Percentiles rank a stretch among this genome's conserved stretches.
Evolutionary conservation across 169 alveolate species (phyloP).

Genomic region (Blepharisma undulans): DNA sequence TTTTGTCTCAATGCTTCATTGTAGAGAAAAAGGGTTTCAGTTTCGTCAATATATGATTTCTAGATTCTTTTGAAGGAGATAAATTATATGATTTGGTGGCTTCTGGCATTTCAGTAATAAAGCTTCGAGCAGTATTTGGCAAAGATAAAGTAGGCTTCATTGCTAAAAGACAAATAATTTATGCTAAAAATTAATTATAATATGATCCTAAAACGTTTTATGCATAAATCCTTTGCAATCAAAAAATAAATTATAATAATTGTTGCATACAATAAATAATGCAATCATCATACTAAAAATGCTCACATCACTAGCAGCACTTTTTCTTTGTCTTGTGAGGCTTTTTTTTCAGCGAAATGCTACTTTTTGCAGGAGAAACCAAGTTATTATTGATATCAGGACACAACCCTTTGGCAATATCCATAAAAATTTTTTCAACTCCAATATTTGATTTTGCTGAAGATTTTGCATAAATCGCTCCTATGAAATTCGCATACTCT

Average conservation of each 20-base stretch:
- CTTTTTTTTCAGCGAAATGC: not conserved
- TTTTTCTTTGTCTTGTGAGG: not conserved
- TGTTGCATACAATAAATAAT: not conserved
- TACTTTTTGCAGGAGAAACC: not conserved
- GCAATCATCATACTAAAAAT: not conserved
- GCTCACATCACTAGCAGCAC: not conserved
- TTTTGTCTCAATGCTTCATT: not conserved
- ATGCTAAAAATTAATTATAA: not conserved
- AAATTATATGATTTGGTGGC: not conserved
- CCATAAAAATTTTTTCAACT: conserved; percentile 47
- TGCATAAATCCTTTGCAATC: not conserved
- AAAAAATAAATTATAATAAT: too few relatives aligned
- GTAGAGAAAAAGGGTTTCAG: not conserved
- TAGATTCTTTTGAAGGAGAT: not conserved
- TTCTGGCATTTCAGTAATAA: not conserved
- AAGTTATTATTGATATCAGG: not conserved
- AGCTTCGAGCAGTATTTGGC: not conserved
- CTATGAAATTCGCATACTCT: conserved; percentile 44
- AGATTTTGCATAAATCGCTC: conserved; percentile 56
- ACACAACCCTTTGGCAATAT: conserved; percentile 35
- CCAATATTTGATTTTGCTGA: conserved; percentile 56
- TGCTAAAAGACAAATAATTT: not conserved
- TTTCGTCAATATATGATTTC: not conserved
- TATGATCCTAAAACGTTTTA: too few relatives aligned
- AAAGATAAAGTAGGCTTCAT: not conserved